Evolutionary conservation across 129 eudicot species (phyloP), one percentile per base, ranked within the genome.

Genomic region (Pseudognaphalium luteoalbum): DNA sequence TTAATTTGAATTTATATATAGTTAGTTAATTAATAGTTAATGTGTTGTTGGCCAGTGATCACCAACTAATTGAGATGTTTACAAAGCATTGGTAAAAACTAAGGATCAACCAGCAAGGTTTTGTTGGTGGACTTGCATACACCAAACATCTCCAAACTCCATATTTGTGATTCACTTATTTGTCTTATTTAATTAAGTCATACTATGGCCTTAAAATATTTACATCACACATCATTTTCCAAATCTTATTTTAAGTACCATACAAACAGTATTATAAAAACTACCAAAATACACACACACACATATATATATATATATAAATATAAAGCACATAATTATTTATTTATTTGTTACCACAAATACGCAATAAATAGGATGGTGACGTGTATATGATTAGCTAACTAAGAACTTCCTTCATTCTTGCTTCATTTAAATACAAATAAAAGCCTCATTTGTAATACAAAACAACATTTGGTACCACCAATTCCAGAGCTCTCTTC

Each of bases 51-150:
- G 72, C 72, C 30, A 37, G 72, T 35, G 41, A 67, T 8, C 72
- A 67, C 72, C 72, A 67, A 37, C 54, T 67, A 12, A 21, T 71
- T 20, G 54, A 29, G 79, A 80, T 80, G 83, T 73, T 80, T 28
- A 73, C 83, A 54, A 80, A 66, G 79, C 51, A 37, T 77, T 58
- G 79, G 78, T 69, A 70, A 47, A 74, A 85, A 77, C 84, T 77
- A 76, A 80, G 85, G 69, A 56, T 54, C 52, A 79, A 83, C 78
- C 84, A 78, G 79, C 86, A 81, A 80, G 60, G 47, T 64, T 64
- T 75, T 47, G 85, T 86, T 71, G 90, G 78, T 88, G 87, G 81
- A 85, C 84, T 63, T 81, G 33, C 59, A 64, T 34, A 70, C 66
- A 82, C 71, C 72, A 80, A 59, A 56, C 32, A 71, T 25, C 42